phyloP scores from a whole-genome alignment of 139 green algal species.

The Gonium pectorale region DNA sequence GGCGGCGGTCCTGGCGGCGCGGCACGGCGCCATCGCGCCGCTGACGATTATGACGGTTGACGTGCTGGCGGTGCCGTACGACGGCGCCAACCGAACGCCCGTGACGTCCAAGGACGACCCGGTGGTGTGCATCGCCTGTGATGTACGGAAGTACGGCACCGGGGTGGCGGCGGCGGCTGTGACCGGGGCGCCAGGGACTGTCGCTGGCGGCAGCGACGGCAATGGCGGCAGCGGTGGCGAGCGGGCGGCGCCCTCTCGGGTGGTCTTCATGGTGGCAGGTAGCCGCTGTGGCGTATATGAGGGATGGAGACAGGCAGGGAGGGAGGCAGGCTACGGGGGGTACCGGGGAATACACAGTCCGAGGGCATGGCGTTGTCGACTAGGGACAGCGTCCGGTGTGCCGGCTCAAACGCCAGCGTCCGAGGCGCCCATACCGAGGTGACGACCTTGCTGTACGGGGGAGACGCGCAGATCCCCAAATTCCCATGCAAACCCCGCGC shows the following conservation, averaged over 20 bases:
- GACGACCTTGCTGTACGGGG: too few species aligned
- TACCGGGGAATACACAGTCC: too few species aligned
- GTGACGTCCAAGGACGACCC: conserved; percentile 62
- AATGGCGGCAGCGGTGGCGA: background rate
- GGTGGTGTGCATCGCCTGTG: conserved; percentile 72
- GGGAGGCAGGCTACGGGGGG: too few species aligned
- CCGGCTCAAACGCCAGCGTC: too few species aligned
- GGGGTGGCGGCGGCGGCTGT: too few species aligned
- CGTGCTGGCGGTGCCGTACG: conserved; percentile 61
- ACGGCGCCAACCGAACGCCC: conserved; percentile 49
- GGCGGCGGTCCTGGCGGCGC: conserved; percentile 17
- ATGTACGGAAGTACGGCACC: conserved; percentile 32
- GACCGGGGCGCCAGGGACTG: background rate
- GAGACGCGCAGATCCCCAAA: too few species aligned
- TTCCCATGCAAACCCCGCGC: too few species aligned
- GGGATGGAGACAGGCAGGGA: too few species aligned
- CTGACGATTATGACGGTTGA: conserved; percentile 74
- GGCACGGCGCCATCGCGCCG: conserved; percentile 64
- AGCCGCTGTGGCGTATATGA: too few species aligned
- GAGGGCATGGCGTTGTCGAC: too few species aligned
- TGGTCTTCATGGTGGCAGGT: conserved; percentile 31
- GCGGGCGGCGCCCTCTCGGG: background rate
- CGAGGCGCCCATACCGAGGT: too few species aligned
- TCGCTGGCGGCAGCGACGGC: background rate
- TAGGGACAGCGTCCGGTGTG: too few species aligned